Conservation (phyloP, 2,329 filamentous ascomycete genomes). For the Sporothrix curviconia region DNA sequence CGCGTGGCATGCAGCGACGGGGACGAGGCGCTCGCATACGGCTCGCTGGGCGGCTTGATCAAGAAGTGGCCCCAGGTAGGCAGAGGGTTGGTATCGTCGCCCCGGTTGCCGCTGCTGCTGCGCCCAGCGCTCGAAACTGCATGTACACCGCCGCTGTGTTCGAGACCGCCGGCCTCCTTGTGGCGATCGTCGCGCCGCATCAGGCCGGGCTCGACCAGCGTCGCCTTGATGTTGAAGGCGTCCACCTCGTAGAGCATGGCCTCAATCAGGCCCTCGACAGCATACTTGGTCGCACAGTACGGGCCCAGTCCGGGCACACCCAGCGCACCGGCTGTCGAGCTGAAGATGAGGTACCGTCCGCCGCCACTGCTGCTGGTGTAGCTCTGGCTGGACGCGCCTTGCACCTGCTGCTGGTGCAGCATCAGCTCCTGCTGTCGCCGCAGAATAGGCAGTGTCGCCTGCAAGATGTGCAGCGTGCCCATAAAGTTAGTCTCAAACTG, state of each 20-base stretch:
- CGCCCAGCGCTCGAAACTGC: not conserved
- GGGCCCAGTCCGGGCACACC: conserved; percentile 88
- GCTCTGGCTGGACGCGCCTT: not conserved
- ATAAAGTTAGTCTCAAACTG: conserved; percentile 99
- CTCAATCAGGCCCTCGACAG: conserved; percentile 90
- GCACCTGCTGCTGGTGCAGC: not conserved
- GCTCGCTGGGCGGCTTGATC: conserved; percentile 76
- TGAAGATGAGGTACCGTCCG: conserved; percentile 90
- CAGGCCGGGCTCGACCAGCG: conserved; percentile 84
- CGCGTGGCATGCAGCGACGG: conserved; percentile 83
- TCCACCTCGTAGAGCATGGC: conserved; percentile 96
- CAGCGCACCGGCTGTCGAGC: conserved; percentile 83
- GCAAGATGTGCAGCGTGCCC: conserved; percentile 88
- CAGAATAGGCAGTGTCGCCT: conserved; percentile 81
- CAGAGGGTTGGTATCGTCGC: conserved; percentile 50
- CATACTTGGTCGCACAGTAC: conserved; percentile 96
- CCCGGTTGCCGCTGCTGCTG: not conserved
- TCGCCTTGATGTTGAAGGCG: conserved; percentile 84
- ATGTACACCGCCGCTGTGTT: too few relatives aligned
- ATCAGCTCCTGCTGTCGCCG: conserved; percentile 48
- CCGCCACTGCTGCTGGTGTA: conserved; percentile 32
- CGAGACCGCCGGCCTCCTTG: not conserved
- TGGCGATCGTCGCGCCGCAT: conserved; percentile 70
- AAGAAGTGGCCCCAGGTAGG: conserved; percentile 89
- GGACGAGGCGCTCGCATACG: conserved; percentile 69